These are phyloP conservation scores for Cucumis cinereus DNA, from an alignment of 306 rosid genomes.

Conservation along the genomic window DNA sequence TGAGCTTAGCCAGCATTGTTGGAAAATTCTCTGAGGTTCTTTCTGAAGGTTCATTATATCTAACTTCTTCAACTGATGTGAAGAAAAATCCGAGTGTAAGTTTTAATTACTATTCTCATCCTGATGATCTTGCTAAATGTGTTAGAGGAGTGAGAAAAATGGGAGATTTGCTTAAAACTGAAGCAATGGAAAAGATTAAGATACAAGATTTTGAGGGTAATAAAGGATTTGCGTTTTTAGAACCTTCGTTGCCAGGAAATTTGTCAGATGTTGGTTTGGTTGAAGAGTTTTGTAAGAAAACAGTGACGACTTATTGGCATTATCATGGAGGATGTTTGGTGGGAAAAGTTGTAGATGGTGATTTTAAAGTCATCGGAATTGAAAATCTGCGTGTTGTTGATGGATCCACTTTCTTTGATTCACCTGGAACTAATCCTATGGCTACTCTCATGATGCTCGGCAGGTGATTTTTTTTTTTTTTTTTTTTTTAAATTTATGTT, in stretches of 20 bases:
- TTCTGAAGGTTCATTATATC: neutral
- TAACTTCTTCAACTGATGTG: neutral
- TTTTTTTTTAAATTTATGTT: too few relatives aligned
- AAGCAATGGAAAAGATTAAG: neutral
- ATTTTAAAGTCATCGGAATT: neutral
- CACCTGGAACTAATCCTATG: constrained; percentile 8
- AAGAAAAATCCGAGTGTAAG: neutral
- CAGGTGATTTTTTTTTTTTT: neutral
- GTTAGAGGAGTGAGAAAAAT: neutral
- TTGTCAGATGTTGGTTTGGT: neutral
- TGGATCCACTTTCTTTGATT: neutral
- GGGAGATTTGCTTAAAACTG: neutral
- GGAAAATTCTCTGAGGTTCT: neutral
- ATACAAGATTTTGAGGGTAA: neutral
- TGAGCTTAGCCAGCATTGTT: neutral
- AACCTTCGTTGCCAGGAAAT: neutral
- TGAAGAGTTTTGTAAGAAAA: neutral
- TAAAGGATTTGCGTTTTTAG: neutral
- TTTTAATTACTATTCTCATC: constrained; percentile 3
- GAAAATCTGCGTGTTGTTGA: neutral
- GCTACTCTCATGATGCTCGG: constrained; percentile 6
- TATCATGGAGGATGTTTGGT: constrained; percentile 10
- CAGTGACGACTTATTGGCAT: neutral
- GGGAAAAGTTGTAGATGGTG: constrained; percentile 6
- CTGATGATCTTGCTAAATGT: neutral